Evolutionary conservation across 2,329 filamentous ascomycete genomes (phyloP).

Genomic region (Septoria linicola): DNA sequence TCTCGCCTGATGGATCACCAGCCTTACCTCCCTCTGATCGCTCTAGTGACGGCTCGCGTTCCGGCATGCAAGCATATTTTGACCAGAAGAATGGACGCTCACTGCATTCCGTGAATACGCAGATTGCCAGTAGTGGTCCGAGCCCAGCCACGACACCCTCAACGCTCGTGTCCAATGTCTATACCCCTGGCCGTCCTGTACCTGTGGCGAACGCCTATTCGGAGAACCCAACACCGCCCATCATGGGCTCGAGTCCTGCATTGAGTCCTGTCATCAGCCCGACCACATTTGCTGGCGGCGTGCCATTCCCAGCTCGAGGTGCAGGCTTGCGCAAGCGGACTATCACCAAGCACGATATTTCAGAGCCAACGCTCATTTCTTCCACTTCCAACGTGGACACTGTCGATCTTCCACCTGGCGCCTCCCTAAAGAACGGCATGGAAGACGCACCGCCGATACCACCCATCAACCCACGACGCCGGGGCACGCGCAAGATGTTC

Average conservation of each 20-base stretch:
- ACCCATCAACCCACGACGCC: conserved; percentile 60
- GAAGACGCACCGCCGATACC: conserved; percentile 53
- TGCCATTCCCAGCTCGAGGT: conserved; percentile 34
- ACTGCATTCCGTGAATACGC: conserved; percentile 5
- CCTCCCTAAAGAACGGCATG: conserved; percentile 55
- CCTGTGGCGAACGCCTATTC: conserved; percentile 45
- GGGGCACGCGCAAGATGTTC: conserved; percentile 44
- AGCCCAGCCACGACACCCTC: conserved; percentile 20
- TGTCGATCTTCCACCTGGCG: conserved; percentile 57
- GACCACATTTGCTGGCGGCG: conserved; percentile 25
- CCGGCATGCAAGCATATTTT: conserved; percentile 29
- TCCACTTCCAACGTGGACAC: conserved; percentile 60
- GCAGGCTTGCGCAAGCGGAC: conserved; percentile 54
- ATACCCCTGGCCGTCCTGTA: conserved; percentile 22
- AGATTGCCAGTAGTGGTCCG: conserved; percentile 7
- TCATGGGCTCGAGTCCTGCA: conserved; percentile 42
- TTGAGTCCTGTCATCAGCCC: conserved; percentile 43
- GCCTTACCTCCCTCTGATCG: conserved; percentile 18
- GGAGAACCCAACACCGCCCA: conserved; percentile 54
- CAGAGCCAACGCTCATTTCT: conserved; percentile 57
- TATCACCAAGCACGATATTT: conserved; percentile 62
- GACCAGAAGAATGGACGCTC: conserved; percentile 26
- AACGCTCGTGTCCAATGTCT: conserved; percentile 26
- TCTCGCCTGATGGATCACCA: conserved; percentile 23
- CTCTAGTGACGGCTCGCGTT: conserved; percentile 18